Percentiles rank a stretch among this genome's conserved stretches.
Evolutionary conservation across 257 asterid genomes (phyloP).

Genomic region (Asclepias syriaca): DNA sequence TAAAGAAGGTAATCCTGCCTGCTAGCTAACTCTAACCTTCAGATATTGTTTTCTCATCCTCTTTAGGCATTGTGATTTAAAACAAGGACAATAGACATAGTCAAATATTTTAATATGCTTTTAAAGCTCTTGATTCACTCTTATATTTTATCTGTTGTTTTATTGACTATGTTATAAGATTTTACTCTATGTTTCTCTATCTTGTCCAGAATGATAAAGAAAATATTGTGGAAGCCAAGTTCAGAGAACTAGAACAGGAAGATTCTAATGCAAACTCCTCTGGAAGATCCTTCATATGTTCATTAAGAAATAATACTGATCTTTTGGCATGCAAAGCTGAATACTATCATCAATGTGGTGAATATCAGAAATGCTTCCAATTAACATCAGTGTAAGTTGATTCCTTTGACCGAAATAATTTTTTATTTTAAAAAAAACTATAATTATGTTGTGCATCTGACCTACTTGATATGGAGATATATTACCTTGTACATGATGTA

Average conservation of each 20-base stretch:
- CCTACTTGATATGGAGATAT: conserved; percentile 9
- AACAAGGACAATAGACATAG: not conserved
- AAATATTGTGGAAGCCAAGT: conserved; percentile 73
- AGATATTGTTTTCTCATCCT: not conserved
- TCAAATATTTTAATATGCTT: not conserved
- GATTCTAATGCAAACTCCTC: conserved; percentile 37
- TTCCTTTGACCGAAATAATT: conserved; percentile 13
- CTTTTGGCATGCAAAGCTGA: conserved; percentile 99
- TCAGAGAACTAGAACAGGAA: conserved; percentile 81
- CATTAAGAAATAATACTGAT: conserved; percentile 80
- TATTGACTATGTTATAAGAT: conserved; percentile 5
- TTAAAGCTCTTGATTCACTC: not conserved
- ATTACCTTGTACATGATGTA: conserved; percentile 23
- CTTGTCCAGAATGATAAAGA: conserved; percentile 78
- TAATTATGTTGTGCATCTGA: not conserved
- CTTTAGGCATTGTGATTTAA: not conserved
- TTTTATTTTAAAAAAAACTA: not conserved
- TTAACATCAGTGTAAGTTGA: conserved; percentile 74
- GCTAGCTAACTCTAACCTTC: conserved; percentile 3
- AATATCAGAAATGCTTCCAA: conserved; percentile 92
- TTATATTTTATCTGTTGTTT: conserved; percentile 3
- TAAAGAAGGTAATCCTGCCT: conserved; percentile 65
- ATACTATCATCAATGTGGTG: conserved; percentile 94
- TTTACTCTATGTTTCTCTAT: conserved; percentile 13
- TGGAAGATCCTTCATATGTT: conserved; percentile 55